A percentile compares a stretch with the other conserved stretches of the same genome.
Evolutionary conservation across 2,329 filamentous ascomycete genomes (phyloP).

Genomic region (Alternaria consortialis): DNA sequence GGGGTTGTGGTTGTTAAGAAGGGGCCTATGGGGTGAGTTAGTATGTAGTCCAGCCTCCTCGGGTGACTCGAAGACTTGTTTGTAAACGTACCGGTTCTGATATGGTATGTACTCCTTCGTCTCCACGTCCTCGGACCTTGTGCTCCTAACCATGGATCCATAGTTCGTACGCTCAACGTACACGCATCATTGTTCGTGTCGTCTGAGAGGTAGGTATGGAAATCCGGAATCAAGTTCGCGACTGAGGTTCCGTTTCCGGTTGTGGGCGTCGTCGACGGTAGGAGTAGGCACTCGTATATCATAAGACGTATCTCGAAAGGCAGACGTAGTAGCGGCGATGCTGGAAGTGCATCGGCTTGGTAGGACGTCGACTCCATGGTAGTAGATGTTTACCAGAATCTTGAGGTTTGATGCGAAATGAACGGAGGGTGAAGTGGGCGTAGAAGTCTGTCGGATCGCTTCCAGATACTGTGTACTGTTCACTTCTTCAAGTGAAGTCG

Average conservation of each 20-base stretch:
- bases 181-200: constrained; percentile 44
- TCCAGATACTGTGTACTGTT: neutral
- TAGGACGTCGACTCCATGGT: constrained; percentile 13
- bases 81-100: constrained; percentile 43
- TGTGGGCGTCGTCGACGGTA: constrained; percentile 49
- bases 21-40: constrained; percentile 42
- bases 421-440: neutral
- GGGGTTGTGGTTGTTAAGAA: constrained; percentile 56
- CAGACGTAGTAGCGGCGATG: constrained; percentile 53
- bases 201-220: constrained; percentile 53
- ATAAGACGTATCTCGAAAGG: constrained; percentile 58
- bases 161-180: constrained; percentile 55
- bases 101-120: constrained; percentile 51
- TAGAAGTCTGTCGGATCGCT: neutral
- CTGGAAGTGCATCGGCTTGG: constrained; percentile 10
- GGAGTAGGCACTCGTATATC: constrained; percentile 57
- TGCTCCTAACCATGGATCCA: constrained; percentile 51
- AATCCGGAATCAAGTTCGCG: constrained; percentile 50
- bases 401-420: neutral
- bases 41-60: constrained; percentile 5
- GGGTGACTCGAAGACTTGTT: neutral
- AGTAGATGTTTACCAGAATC: neutral
- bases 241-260: constrained; percentile 41
- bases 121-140: constrained; percentile 40
- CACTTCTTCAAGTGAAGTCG: neutral